These are phyloP conservation scores for Coleophoma cylindrospora DNA, from an alignment of 2,329 filamentous ascomycete species.

Conservation along the genomic window DNA sequence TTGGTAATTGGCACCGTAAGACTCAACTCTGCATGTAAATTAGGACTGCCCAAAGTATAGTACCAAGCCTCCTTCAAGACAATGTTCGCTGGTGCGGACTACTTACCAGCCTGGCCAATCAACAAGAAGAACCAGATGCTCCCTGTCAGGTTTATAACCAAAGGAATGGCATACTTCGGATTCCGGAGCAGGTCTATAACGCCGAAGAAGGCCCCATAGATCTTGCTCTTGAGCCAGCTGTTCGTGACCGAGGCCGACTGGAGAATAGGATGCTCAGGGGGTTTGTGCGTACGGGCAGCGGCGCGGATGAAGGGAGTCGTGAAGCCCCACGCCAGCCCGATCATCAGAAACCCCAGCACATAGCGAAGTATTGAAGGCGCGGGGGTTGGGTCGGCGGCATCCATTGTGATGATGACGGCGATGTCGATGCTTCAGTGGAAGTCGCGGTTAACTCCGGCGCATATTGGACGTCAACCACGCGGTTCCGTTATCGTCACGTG, in stretches of 20 bases:
- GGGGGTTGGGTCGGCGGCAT: constrained; percentile 2
- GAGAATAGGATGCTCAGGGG: constrained; percentile 52
- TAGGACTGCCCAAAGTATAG: constrained; percentile 6
- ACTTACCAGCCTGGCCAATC: constrained; percentile 83
- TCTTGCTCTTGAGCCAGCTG: constrained; percentile 57
- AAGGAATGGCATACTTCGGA: constrained; percentile 77
- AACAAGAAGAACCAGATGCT: constrained; percentile 96
- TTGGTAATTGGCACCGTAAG: constrained; percentile 94
- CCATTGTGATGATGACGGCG: neutral
- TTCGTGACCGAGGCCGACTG: constrained; percentile 42
- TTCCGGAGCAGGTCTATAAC: constrained; percentile 74
- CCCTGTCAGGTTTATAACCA: constrained; percentile 85
- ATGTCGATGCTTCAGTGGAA: neutral
- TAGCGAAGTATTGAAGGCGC: constrained; percentile 66
- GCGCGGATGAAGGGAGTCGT: constrained; percentile 89
- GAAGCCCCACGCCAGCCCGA: constrained; percentile 88
- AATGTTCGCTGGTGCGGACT: constrained; percentile 1
- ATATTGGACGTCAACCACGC: neutral
- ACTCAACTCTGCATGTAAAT: constrained; percentile 63
- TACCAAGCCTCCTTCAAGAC: neutral
- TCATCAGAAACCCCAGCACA: constrained; percentile 81
- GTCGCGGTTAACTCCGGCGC: neutral
- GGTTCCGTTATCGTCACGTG: too few relatives aligned
- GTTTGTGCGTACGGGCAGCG: constrained; percentile 72
- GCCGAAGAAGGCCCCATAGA: constrained; percentile 65